Conservation (phyloP, 73 alveolate genomes). For the Paramecium biaurelia region DNA sequence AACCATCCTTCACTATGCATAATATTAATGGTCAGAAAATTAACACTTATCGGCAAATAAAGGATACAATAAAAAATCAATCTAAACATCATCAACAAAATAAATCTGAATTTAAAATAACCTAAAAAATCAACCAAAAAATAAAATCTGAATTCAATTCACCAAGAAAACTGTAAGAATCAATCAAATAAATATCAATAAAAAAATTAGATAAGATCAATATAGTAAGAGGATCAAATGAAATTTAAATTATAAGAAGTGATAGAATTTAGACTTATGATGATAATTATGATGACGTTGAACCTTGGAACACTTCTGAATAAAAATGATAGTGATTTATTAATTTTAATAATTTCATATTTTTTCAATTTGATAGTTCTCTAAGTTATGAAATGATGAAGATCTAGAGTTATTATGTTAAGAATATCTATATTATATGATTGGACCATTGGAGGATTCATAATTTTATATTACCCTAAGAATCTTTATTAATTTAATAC, state of each 20-base stretch:
- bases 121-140: not conserved
- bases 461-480: not conserved
- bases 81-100: not conserved
- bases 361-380: not conserved
- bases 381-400: not conserved
- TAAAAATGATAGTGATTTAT: not conserved
- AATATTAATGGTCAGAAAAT: not conserved
- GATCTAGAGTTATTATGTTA: not conserved
- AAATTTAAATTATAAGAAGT: not conserved
- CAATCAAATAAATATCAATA: not conserved
- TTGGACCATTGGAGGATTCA: not conserved
- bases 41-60: not conserved
- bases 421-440: not conserved
- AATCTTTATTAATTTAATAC: not conserved
- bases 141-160: not conserved
- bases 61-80: not conserved
- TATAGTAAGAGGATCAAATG: not conserved
- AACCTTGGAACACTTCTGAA: conserved; percentile 34
- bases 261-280: not conserved
- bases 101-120: not conserved
- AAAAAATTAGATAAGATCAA: not conserved
- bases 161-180: not conserved
- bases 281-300: not conserved
- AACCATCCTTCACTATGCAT: conserved; percentile 3
- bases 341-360: not conserved